These are phyloP conservation scores for Sphaerosporella brunnea DNA, from an alignment of 495 filamentous ascomycete genomes.

Conservation along the genomic window DNA sequence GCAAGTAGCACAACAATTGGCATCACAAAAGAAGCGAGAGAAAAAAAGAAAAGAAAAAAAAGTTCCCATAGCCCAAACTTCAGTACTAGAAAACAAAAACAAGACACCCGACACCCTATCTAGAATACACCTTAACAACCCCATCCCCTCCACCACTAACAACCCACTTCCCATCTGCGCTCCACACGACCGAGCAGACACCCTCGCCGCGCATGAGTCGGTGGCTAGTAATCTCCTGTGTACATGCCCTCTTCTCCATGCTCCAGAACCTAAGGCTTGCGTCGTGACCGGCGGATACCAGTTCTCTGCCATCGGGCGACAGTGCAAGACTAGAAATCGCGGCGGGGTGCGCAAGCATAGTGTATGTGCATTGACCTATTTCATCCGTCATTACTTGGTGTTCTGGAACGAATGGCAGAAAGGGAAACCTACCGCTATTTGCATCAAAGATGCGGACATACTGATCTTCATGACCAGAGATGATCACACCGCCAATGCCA, in stretches of 20 bases:
- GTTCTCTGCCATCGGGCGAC: conserved; percentile 79
- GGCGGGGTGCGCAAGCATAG: conserved; percentile 88
- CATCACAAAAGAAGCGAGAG: background rate
- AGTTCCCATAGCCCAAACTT: no score
- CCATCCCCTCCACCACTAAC: conserved; percentile 93
- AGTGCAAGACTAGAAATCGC: conserved; percentile 80
- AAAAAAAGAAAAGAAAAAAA: conserved; percentile 1
- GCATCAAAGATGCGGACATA: conserved; percentile 96
- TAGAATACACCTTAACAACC: conserved; percentile 84
- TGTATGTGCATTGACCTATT: conserved; percentile 98
- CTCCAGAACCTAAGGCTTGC: conserved; percentile 91
- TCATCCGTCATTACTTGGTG: no score
- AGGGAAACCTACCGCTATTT: conserved; percentile 77
- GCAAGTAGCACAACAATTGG: background rate
- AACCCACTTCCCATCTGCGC: conserved; percentile 80
- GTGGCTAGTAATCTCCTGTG: conserved; percentile 82
- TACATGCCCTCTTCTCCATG: conserved; percentile 85
- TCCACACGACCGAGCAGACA: conserved; percentile 85
- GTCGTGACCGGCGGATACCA: conserved; percentile 91
- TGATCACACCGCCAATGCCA: conserved; percentile 78
- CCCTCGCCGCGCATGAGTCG: conserved; percentile 87
- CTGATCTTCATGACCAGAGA: conserved; percentile 87
- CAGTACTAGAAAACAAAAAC: no score
- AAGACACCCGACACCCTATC: conserved; percentile 24
- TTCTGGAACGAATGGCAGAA: no score